A percentile compares a stretch with the other conserved stretches of the same genome.
Evolutionary conservation across 371 early-diverging fungal species (phyloP).

Genomic region (Amoeboaphelidium occidentale): DNA sequence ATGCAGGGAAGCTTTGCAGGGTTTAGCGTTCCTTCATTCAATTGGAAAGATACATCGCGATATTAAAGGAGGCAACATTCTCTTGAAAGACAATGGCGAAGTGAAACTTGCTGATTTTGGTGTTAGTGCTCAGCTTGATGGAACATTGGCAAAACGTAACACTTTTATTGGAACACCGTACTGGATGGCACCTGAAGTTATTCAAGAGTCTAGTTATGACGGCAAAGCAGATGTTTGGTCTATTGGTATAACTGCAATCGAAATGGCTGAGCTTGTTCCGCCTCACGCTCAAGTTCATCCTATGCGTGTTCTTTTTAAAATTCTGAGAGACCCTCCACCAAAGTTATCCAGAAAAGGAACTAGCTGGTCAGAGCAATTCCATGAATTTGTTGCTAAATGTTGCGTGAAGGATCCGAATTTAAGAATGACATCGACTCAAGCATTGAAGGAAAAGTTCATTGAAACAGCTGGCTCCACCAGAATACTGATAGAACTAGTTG

Average conservation of each 20-base stretch:
- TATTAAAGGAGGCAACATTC: not conserved
- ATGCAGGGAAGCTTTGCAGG: constrained; percentile 17
- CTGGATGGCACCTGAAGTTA: constrained; percentile 1
- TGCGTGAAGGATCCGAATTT: constrained; percentile 1
- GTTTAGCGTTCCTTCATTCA: constrained; percentile 17
- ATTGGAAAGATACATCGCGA: constrained; percentile 16
- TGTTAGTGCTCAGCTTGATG: constrained; percentile 11
- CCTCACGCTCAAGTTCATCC: constrained; percentile 27
- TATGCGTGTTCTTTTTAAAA: constrained; percentile 24
- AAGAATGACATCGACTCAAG: too few relatives aligned
- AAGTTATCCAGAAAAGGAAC: constrained; percentile 11
- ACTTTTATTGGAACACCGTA: constrained; percentile 2
- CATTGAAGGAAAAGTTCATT: too few relatives aligned
- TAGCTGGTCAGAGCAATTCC: not conserved
- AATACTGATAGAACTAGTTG: too few relatives aligned
- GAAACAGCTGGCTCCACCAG: too few relatives aligned
- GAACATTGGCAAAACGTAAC: not conserved
- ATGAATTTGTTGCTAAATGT: not conserved
- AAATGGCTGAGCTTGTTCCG: constrained; percentile 46
- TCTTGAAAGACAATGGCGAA: not conserved
- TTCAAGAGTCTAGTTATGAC: not conserved
- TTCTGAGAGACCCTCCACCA: constrained; percentile 20
- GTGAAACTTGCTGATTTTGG: constrained; percentile 15
- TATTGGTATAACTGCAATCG: constrained; percentile 49
- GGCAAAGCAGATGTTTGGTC: constrained; percentile 49